Conservation (phyloP, 2,329 filamentous ascomycete genomes). For the Fusarium continuum region DNA sequence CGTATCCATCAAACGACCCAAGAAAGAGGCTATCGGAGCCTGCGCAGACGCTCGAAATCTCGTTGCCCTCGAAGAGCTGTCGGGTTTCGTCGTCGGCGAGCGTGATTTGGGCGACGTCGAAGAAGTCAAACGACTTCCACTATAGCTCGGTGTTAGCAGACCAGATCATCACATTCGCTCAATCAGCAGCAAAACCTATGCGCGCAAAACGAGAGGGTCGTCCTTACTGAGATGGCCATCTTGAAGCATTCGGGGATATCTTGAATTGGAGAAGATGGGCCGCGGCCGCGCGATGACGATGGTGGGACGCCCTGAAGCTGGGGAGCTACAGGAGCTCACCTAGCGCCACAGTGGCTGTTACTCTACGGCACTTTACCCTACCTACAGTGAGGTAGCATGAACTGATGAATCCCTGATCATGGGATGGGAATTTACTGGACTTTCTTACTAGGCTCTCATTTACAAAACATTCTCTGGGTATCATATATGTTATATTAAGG, state of each 20-base stretch:
- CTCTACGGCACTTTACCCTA: no score
- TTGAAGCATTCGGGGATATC: conserved; percentile 42
- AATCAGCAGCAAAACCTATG: neutral
- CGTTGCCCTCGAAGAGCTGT: conserved; percentile 81
- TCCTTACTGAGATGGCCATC: conserved; percentile 49
- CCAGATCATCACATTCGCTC: neutral
- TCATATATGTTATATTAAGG: conserved; percentile 44
- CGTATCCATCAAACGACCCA: conserved; percentile 82
- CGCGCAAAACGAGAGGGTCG: neutral
- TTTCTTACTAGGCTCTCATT: neutral
- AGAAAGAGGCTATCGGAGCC: conserved; percentile 91
- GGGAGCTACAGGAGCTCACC: conserved; percentile 40
- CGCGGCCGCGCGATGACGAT: conserved; percentile 46
- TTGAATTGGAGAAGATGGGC: conserved; percentile 35
- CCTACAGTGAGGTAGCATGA: no score
- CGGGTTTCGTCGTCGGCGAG: conserved; percentile 81
- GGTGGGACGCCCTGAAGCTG: conserved; percentile 40
- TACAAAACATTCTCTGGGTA: conserved; percentile 40
- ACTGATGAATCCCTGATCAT: no score
- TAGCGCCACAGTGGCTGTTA: conserved; percentile 43
- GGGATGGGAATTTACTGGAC: no score
- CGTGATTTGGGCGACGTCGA: conserved; percentile 88
- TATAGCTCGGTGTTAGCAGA: conserved; percentile 49
- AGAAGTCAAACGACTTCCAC: conserved; percentile 99
- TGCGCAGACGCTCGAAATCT: conserved; percentile 83